Evolutionary conservation across 148 eudicot genomes (phyloP).

Genomic region (Talinum fruticosum): DNA sequence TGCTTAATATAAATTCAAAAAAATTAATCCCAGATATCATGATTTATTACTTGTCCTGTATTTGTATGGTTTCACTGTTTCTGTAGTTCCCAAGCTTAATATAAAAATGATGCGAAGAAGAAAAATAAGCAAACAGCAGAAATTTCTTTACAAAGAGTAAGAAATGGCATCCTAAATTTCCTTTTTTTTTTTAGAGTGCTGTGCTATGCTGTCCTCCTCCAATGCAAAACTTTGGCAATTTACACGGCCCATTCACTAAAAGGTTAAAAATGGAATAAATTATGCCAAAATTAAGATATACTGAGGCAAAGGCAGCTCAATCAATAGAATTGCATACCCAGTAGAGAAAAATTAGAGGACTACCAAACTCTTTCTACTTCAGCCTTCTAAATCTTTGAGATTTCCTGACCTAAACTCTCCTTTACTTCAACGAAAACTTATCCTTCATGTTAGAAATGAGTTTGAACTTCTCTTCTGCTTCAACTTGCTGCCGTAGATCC

Average conservation of each 20-base stretch:
- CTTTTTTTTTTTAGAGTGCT: too few species aligned
- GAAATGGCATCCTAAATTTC: neutral
- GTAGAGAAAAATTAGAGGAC: neutral
- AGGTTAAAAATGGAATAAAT: neutral
- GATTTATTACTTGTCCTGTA: too few species aligned
- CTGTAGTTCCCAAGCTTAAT: too few species aligned
- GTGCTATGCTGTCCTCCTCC: neutral
- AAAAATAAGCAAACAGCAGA: neutral
- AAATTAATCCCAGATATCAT: too few species aligned
- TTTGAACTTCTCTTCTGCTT: constrained; percentile 95
- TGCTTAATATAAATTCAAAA: too few species aligned
- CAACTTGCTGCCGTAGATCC: constrained; percentile 76
- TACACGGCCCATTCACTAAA: neutral
- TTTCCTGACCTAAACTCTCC: neutral
- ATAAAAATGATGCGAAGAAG: too few species aligned
- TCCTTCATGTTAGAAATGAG: constrained; percentile 87
- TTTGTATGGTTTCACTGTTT: too few species aligned
- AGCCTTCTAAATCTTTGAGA: neutral
- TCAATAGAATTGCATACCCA: neutral
- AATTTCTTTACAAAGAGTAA: neutral
- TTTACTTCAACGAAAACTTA: constrained; percentile 32
- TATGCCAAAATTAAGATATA: neutral
- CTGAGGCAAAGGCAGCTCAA: neutral
- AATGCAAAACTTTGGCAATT: neutral
- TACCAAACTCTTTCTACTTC: neutral